These are phyloP conservation scores for Zychaea mexicana DNA, from an alignment of 371 early-diverging fungal species.

Conservation along the genomic window DNA sequence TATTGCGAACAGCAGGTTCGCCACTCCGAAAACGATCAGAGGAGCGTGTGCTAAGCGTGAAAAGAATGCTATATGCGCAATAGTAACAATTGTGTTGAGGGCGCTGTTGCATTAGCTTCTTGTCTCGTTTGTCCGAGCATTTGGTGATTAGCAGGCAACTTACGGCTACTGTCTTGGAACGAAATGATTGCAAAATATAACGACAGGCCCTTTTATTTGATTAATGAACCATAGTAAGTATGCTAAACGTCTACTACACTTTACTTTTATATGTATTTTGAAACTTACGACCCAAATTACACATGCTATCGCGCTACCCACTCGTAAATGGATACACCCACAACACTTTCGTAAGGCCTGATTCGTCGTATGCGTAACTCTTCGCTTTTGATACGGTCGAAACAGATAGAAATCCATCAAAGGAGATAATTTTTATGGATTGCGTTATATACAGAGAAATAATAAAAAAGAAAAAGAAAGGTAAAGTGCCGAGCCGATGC, in stretches of 20 bases:
- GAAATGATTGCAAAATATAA: slow-evolving; percentile 25
- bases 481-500: slow-evolving; percentile 2
- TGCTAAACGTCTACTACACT: background rate
- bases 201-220: slow-evolving; percentile 15
- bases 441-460: no score
- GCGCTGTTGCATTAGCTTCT: no score
- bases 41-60: slow-evolving; percentile 17
- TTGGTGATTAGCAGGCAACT: background rate
- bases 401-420: slow-evolving; percentile 7
- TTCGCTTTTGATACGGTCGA: slow-evolving; percentile 13
- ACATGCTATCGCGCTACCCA: slow-evolving; percentile 36
- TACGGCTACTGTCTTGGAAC: slow-evolving; percentile 24
- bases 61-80: slow-evolving; percentile 28
- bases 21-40: slow-evolving; percentile 19
- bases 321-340: slow-evolving; percentile 51
- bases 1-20: slow-evolving; percentile 15
- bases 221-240: background rate
- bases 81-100: no score
- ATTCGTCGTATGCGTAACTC: slow-evolving; percentile 32
- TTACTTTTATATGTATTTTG: background rate
- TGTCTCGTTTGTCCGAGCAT: no score
- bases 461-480: background rate
- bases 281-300: slow-evolving; percentile 43
- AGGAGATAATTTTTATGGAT: no score
- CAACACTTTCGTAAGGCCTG: slow-evolving; percentile 45